Evolutionary conservation across 2,329 filamentous ascomycete species (phyloP).

Genomic region (Cadophora sp.): DNA sequence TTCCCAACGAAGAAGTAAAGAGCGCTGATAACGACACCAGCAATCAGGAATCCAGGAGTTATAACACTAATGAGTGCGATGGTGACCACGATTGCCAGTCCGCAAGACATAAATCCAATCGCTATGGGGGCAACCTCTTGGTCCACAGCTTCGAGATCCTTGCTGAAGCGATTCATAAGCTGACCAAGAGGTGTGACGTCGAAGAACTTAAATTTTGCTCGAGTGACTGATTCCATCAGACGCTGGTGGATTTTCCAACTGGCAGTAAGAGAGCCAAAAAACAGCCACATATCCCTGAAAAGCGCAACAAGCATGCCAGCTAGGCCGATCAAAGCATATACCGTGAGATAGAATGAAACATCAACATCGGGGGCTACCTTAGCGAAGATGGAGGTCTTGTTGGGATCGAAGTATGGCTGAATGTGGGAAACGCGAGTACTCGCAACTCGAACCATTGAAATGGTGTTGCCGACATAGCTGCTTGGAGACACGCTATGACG

Average conservation of each 20-base stretch:
- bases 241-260: constrained; percentile 83
- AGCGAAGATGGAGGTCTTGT: constrained; percentile 41
- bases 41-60: constrained; percentile 89
- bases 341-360: constrained; percentile 79
- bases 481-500: constrained; percentile 32
- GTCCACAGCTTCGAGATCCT: constrained; percentile 93
- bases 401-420: constrained; percentile 43
- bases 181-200: constrained; percentile 95
- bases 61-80: constrained; percentile 86
- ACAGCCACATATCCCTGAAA: constrained; percentile 84
- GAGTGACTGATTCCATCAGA: constrained; percentile 79
- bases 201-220: constrained; percentile 97
- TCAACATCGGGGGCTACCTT: constrained; percentile 65
- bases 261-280: constrained; percentile 88
- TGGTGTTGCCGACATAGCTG: constrained; percentile 40
- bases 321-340: constrained; percentile 83
- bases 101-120: constrained; percentile 74
- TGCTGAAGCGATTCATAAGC: constrained; percentile 98
- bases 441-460: constrained; percentile 37
- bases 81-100: constrained; percentile 77
- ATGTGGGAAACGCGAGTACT: constrained; percentile 39
- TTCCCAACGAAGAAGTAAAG: constrained; percentile 84
- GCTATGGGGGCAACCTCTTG: constrained; percentile 95
- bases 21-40: constrained; percentile 81
- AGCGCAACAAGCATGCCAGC: constrained; percentile 83